phyloP scores from a whole-genome alignment of 176 grass and related monocot genomes.

The Rhynchospora tenuis region DNA sequence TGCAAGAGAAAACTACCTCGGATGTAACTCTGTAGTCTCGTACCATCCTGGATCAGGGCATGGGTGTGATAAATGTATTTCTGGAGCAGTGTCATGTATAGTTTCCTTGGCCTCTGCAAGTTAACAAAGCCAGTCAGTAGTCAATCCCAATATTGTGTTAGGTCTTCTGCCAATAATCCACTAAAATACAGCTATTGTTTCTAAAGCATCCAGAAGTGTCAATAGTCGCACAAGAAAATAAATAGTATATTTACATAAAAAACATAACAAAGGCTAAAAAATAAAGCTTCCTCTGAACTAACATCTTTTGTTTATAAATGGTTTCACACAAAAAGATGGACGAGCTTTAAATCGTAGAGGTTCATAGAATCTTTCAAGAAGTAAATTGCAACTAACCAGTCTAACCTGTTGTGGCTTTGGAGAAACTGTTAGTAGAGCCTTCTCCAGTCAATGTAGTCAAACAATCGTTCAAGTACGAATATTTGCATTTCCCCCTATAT shows the following conservation, averaged over 20 bases:
- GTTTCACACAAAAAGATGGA: neutral
- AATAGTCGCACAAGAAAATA: neutral
- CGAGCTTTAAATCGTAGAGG: neutral
- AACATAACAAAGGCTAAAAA: neutral
- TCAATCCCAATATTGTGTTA: neutral
- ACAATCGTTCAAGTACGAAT: conserved; percentile 42
- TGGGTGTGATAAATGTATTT: conserved; percentile 41
- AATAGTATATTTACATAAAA: neutral
- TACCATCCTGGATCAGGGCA: conserved; percentile 32
- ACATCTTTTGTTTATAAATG: neutral
- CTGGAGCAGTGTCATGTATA: conserved; percentile 22
- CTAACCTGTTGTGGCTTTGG: conserved; percentile 45
- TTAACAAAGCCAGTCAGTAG: conserved; percentile 7
- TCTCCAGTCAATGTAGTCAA: conserved; percentile 24
- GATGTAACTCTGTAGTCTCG: conserved; percentile 38
- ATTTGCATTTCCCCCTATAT: conserved; percentile 72
- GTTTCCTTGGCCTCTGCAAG: conserved; percentile 27
- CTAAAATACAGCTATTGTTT: neutral
- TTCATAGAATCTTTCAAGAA: neutral
- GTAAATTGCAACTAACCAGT: conserved; percentile 36
- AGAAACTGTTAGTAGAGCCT: conserved; percentile 30
- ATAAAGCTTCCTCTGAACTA: neutral
- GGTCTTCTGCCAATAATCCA: neutral
- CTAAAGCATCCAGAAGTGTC: neutral
- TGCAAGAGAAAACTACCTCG: conserved; percentile 40